Evolutionary conservation across 2,329 filamentous ascomycete species (phyloP).

Genomic region (Aspergillus quadrilineatus): DNA sequence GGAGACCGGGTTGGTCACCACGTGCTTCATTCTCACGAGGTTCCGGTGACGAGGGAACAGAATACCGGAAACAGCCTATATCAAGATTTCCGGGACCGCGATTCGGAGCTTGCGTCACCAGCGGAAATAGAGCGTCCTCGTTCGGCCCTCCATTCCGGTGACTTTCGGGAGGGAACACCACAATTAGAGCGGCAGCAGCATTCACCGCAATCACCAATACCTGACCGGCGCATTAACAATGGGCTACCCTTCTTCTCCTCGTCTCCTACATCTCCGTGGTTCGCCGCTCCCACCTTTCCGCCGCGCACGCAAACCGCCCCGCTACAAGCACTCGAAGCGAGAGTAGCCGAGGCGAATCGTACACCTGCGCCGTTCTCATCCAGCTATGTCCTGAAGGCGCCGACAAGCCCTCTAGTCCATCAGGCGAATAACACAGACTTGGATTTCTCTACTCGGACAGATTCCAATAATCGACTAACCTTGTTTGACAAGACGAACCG

Average conservation of each 20-base stretch:
- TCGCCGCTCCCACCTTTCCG: conserved; percentile 34
- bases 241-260: conserved; percentile 36
- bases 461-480: conserved; percentile 52
- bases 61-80: conserved; percentile 17
- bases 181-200: conserved; percentile 28
- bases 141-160: conserved; percentile 66
- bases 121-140: conserved; percentile 75
- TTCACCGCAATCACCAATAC: conserved; percentile 22
- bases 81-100: conserved; percentile 30
- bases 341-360: conserved; percentile 21
- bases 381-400: conserved; percentile 80
- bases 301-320: conserved; percentile 18
- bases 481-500: conserved; percentile 54
- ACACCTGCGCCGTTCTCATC: conserved; percentile 65
- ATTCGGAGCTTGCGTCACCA: conserved; percentile 52
- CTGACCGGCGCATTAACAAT: conserved; percentile 16
- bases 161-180: conserved; percentile 54
- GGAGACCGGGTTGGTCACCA: conserved; percentile 14
- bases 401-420: conserved; percentile 88
- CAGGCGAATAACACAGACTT: conserved; percentile 80
- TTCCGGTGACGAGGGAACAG: conserved; percentile 19
- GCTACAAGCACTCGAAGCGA: conserved; percentile 19
- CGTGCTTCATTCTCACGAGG: conserved; percentile 27
- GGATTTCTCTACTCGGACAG: conserved; percentile 59
- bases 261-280: conserved; percentile 60